Evolutionary conservation across 1,284 basidiomycete species (phyloP).

Genomic region (Pyrrhoderma lamaoense): DNA sequence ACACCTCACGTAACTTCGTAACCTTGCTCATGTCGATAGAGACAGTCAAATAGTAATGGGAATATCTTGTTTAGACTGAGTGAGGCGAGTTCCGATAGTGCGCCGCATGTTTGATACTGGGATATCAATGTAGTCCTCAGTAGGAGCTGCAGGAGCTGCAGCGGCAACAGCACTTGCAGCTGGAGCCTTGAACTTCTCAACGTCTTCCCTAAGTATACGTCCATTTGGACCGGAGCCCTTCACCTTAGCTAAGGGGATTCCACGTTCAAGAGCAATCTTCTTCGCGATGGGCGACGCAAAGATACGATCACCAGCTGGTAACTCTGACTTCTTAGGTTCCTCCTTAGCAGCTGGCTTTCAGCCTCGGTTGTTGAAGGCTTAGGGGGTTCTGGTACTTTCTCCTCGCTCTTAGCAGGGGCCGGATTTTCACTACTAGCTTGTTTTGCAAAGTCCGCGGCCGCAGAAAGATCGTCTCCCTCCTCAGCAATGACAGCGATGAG

Average conservation of each 20-base stretch:
- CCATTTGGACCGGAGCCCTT: conserved; percentile 95
- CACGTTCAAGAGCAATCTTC: conserved; percentile 93
- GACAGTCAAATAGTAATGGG: conserved; percentile 97
- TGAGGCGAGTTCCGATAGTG: conserved; percentile 84
- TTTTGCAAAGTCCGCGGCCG: conserved; percentile 70
- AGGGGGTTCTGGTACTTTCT: conserved; percentile 30
- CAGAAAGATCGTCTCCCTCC: conserved; percentile 89
- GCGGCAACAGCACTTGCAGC: conserved; percentile 39
- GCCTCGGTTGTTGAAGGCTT: conserved; percentile 34
- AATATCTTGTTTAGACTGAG: conserved; percentile 87
- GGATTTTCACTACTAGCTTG: conserved; percentile 43
- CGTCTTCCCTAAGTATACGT: conserved; percentile 89
- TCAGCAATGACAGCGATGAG: conserved; percentile 89
- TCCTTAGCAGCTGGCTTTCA: conserved; percentile 25
- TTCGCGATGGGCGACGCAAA: conserved; percentile 95
- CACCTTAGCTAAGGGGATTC: conserved; percentile 85
- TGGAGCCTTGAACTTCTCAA: conserved; percentile 78
- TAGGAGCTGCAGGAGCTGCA: conserved; percentile 32
- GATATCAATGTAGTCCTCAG: conserved; percentile 78
- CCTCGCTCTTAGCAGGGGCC: conserved; percentile 30
- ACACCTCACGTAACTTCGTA: conserved; percentile 88
- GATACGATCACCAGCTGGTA: conserved; percentile 71
- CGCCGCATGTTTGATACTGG: conserved; percentile 96
- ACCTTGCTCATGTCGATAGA: conserved; percentile 98
- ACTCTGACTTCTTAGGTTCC: conserved; percentile 39